These are phyloP conservation scores for Elsinoe fawcettii DNA, from an alignment of 2,329 filamentous ascomycete species.

Conservation along the genomic window DNA sequence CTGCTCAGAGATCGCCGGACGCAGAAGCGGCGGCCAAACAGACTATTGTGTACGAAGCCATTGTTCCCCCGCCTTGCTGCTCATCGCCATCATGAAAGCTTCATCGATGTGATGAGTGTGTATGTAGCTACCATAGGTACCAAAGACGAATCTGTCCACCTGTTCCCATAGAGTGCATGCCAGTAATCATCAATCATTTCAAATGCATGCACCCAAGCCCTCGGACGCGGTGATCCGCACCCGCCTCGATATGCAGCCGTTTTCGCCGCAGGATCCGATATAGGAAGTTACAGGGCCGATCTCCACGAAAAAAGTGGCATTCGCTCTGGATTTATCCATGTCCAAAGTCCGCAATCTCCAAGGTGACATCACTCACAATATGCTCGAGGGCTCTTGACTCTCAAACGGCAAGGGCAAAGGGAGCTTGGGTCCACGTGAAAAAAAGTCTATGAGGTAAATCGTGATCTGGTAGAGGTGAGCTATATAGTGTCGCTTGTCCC, in stretches of 20 bases:
- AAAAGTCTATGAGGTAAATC: constrained; percentile 8
- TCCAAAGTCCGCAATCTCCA: constrained; percentile 12
- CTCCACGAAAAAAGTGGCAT: background rate
- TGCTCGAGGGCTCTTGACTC: background rate
- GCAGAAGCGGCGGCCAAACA: too few species aligned
- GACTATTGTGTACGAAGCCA: too few species aligned
- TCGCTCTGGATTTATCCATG: background rate
- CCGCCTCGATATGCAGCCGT: background rate
- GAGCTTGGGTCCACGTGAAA: background rate
- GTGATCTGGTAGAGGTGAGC: background rate
- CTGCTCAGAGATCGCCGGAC: too few species aligned
- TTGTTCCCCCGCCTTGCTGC: too few species aligned
- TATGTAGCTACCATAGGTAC: too few species aligned
- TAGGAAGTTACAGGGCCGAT: background rate
- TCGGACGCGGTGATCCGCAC: background rate
- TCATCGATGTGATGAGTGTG: too few species aligned
- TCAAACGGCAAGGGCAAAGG: background rate
- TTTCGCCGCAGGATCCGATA: background rate
- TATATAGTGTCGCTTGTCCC: background rate
- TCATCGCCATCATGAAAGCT: too few species aligned
- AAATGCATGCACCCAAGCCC: too few species aligned
- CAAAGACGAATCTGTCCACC: too few species aligned
- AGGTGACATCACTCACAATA: constrained; percentile 3
- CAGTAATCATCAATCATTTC: too few species aligned
- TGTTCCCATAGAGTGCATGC: too few species aligned